These are phyloP conservation scores for Papilionanthe hybrid DNA, from an alignment of 116 monocot species.

Conservation along the genomic window DNA sequence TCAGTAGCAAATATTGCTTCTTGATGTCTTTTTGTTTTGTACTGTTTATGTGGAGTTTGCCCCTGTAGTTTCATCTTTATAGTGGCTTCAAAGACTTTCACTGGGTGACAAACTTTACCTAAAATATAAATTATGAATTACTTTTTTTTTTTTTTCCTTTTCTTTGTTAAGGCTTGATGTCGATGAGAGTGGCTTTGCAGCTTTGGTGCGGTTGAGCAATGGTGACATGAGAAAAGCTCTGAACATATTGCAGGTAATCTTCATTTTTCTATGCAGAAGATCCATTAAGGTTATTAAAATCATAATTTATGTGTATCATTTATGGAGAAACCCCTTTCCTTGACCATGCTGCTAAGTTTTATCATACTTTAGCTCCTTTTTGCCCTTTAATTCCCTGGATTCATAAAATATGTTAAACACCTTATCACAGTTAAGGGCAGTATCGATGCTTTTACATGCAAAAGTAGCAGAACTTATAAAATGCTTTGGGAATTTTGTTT, in stretches of 20 bases:
- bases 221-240: slow-evolving; percentile 99
- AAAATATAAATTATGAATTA: neutral
- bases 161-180: slow-evolving; percentile 64
- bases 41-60: neutral
- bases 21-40: neutral
- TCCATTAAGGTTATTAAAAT: neutral
- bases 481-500: too few relatives aligned
- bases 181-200: slow-evolving; percentile 65
- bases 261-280: slow-evolving; percentile 5
- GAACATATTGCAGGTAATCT: slow-evolving; percentile 88
- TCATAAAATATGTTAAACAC: neutral
- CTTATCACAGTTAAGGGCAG: neutral
- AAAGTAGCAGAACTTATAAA: too few relatives aligned
- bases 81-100: neutral
- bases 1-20: neutral
- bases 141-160: neutral
- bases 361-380: neutral
- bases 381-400: neutral
- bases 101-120: neutral
- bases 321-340: too few relatives aligned
- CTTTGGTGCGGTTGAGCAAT: slow-evolving; percentile 75
- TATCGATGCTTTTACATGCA: neutral
- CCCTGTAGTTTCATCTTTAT: neutral
- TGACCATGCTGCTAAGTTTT: neutral
- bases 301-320: neutral